Evolutionary conservation across 2,329 filamentous ascomycete species (phyloP), one percentile per base, ranked within the genome.

Genomic region (Mycosphaerella sp.): DNA sequence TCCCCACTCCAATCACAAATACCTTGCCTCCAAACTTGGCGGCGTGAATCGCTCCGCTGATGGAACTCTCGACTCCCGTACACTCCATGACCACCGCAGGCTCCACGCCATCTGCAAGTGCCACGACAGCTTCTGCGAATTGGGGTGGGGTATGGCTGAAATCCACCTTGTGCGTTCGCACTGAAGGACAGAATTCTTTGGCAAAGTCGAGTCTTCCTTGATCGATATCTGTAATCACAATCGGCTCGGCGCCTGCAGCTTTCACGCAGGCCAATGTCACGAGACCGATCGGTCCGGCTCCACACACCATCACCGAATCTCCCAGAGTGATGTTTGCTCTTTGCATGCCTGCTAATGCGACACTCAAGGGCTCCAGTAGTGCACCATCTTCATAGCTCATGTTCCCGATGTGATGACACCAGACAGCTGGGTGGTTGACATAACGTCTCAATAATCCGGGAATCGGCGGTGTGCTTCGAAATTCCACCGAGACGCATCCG

Each of bases 1-100:
- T 91, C 60, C 91, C 93, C 2, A 97, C 90, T 36, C 91, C 91
- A 59, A 96, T 94, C 58, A 97, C 86, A 67, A 97, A 97, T 48
- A 97, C 91, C 73, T 94, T 95, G 63, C 93, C 91, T 59, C 91
- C 93, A 65, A 97, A 97, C 73, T 91, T 94, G 68, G 86, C 81
- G 8, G 87, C 84, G 79, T 90, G 93, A 68, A 96, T 91, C 47
- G 89, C 89, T 25, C 87, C 79, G 5, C 82, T 81, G 64, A 97
- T 86, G 69, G 85, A 90, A 72, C 84, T 88, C 76, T 96, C 90
- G 13, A 95, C 89, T 44, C 93, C 93, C 0, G 93, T 97, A 75
- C 91, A 97, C 72, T 97, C 91, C 71, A 97, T 79, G 10, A 84
- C 84, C 47, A 95, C 75, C 14, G 84, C 79, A 0, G 91, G 89